These are phyloP conservation scores for Incumbomyces delicatus DNA, from an alignment of 2,329 filamentous ascomycete species.

Conservation along the genomic window DNA sequence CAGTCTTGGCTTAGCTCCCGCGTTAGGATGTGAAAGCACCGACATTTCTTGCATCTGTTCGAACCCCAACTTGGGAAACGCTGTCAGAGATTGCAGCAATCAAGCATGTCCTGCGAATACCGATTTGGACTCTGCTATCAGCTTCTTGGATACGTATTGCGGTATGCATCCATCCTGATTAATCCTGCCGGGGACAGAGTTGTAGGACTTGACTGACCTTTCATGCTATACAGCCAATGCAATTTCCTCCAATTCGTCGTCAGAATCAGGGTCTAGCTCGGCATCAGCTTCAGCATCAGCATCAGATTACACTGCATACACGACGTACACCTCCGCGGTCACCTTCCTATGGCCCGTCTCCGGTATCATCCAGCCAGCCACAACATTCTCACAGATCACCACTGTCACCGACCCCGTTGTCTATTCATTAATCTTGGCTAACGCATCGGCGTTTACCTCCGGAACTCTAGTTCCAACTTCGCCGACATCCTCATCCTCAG, in stretches of 20 bases:
- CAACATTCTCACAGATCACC: background rate
- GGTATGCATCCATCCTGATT: constrained; percentile 4
- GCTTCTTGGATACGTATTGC: constrained; percentile 28
- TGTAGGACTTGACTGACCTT: no score
- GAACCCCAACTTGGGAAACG: constrained; percentile 31
- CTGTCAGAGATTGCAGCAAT: constrained; percentile 38
- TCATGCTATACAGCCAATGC: background rate
- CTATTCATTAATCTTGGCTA: background rate
- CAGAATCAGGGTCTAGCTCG: background rate
- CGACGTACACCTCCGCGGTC: background rate
- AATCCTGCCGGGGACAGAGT: no score
- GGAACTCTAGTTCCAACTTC: background rate
- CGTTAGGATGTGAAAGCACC: constrained; percentile 28
- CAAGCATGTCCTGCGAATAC: constrained; percentile 32
- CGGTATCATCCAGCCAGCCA: background rate
- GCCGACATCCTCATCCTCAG: background rate
- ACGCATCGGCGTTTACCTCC: background rate
- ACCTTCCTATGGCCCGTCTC: background rate
- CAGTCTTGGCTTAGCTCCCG: constrained; percentile 32
- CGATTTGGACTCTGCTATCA: constrained; percentile 25
- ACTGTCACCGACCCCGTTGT: background rate
- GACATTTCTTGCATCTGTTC: constrained; percentile 33
- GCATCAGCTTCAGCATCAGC: background rate
- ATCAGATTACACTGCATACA: background rate
- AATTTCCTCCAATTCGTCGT: background rate